Percentiles rank a stretch among this genome's conserved stretches.
phyloP scores from a whole-genome alignment of 2,329 filamentous ascomycete species.

The Pseudocercospora musae region DNA sequence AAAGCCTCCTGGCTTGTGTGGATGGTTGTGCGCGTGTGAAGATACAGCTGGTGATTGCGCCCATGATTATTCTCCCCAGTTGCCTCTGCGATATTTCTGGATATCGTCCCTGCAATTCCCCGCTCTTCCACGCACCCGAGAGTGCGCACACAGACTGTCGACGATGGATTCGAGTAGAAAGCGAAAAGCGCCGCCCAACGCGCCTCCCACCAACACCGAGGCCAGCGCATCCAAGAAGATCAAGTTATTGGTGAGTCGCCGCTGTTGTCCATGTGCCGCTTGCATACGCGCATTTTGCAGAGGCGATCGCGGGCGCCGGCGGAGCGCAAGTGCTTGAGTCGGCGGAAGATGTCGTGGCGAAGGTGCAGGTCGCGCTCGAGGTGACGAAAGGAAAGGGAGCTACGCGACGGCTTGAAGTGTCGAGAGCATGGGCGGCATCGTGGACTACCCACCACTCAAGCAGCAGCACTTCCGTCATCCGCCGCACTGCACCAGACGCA shows the following conservation, averaged over 20 bases:
- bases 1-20: constrained; percentile 1
- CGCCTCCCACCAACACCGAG: constrained; percentile 45
- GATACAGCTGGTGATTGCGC: not conserved
- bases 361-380: constrained; percentile 8
- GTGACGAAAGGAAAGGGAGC: constrained; percentile 12
- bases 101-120: not conserved
- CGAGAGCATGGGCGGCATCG: constrained; percentile 25
- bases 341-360: constrained; percentile 8
- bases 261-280: constrained; percentile 2
- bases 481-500: constrained; percentile 21
- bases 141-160: not conserved
- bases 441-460: constrained; percentile 21
- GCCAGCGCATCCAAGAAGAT: constrained; percentile 57
- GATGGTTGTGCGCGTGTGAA: not conserved
- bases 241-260: constrained; percentile 56
- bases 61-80: not conserved
- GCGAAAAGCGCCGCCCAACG: constrained; percentile 53
- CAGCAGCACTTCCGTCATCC: constrained; percentile 29
- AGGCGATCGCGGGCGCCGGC: constrained; percentile 5
- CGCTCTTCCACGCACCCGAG: not conserved
- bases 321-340: constrained; percentile 1
- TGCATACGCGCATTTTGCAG: not conserved
- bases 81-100: not conserved
- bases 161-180: constrained; percentile 50
- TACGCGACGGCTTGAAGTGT: constrained; percentile 25